Base-by-base conservation (phyloP, 208 protist species). In the Leishmania amazonensis region DNA sequence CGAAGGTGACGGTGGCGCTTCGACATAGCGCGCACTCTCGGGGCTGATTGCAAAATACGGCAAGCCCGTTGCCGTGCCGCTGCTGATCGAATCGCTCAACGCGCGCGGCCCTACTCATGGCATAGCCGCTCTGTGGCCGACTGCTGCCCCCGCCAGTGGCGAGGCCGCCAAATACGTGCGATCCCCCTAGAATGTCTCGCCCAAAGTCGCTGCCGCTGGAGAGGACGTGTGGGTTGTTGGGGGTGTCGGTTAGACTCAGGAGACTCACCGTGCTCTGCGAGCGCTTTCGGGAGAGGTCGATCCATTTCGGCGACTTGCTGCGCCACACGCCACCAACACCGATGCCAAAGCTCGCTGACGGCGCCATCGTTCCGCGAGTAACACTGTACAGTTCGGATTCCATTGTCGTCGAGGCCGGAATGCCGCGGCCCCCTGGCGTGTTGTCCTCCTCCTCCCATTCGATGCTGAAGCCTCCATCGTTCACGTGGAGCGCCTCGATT, bases 11-110 rank as follows among this genome's bases (percentile, higher is more conserved):
- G 19, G 78, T 84, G 67, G 85, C 40, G 62, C 62, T 84, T n/a
- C 82, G 83, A 70, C 91, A 95, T 65, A 82, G 75, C 47, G 74
- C 77, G 65, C 91, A 95, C 84, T 91, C 91, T 51, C 89, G 76
- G 31, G 84, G 84, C 45, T 81, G 75, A 71, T 89, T 88, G 53
- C 40, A 85, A 70, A 95, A 95, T 9, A 76, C 83, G 1, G 88
- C 89, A 40, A 93, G 81, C 38, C 81, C 81, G 76, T 85, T 76
- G 76, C 49, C n/a, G 42, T 47, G 60, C 28, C 45, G 42, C 60
- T 51, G 62, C 57, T 77, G 72, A 35, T 81, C 54, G 4, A 74
- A 70, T 35, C 77, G 67, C 31, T 72, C 53, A n/a, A 19, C 49
- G 38, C 17, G 42, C 24, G 45, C 24, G 15, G 57, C 60, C 64